Conservation (phyloP, 495 filamentous ascomycete species). For the Lentithecium fluviatile region DNA sequence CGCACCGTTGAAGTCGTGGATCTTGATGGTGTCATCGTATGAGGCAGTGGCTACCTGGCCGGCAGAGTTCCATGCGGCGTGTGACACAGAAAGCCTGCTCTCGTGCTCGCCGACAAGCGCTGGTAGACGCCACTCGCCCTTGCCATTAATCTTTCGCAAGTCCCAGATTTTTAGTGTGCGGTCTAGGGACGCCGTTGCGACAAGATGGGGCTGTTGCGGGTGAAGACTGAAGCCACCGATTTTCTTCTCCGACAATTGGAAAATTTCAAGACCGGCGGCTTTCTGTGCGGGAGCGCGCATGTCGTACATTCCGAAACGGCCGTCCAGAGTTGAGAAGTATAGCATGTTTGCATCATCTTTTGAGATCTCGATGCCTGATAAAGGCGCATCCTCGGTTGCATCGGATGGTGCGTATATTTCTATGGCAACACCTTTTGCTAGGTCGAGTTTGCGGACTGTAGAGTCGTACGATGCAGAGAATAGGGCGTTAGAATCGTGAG, state of each 20-base stretch:
- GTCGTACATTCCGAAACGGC: conserved; percentile 75
- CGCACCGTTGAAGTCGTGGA: conserved; percentile 72
- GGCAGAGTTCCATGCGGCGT: conserved; percentile 78
- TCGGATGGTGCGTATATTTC: conserved; percentile 76
- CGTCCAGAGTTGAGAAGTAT: conserved; percentile 84
- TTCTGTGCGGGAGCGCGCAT: conserved; percentile 56
- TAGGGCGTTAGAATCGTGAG: conserved; percentile 64
- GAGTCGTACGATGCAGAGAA: conserved; percentile 94
- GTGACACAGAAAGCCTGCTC: conserved; percentile 80
- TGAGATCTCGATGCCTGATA: conserved; percentile 79
- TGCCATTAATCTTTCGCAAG: conserved; percentile 69
- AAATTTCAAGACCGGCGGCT: conserved; percentile 56
- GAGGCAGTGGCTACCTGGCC: conserved; percentile 87
- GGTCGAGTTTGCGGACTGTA: conserved; percentile 81
- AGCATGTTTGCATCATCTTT: conserved; percentile 67
- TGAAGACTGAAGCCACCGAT: conserved; percentile 90
- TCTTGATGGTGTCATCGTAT: conserved; percentile 93
- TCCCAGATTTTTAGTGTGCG: conserved; percentile 91
- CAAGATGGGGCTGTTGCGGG: conserved; percentile 70
- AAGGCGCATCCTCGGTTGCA: conserved; percentile 65
- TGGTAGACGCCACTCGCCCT: conserved; percentile 54
- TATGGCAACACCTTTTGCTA: conserved; percentile 71
- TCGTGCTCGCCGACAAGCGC: conserved; percentile 75
- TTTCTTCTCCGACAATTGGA: conserved; percentile 85
- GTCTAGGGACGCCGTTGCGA: conserved; percentile 91